Percentiles rank a stretch among this genome's conserved stretches.
Evolutionary conservation across 129 eudicot genomes (phyloP).

Genomic region (Oenanthe sinensis): DNA sequence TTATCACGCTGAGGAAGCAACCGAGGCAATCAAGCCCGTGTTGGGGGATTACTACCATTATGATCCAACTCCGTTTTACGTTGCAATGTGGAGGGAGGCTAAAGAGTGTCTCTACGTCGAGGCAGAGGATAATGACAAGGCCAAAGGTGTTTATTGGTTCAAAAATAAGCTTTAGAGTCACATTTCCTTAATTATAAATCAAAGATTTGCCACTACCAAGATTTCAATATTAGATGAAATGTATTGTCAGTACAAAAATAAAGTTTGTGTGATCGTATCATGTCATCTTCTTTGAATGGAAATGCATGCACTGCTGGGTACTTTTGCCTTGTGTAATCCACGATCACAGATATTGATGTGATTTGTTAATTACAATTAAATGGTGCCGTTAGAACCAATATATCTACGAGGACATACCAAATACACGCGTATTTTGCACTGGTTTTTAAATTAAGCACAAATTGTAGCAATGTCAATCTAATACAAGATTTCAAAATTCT

Average conservation of each 20-base stretch:
- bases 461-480: no score
- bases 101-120: constrained; percentile 29
- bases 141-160: constrained; percentile 36
- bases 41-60: constrained; percentile 27
- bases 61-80: constrained; percentile 26
- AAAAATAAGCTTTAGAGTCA: constrained; percentile 6
- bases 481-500: no score
- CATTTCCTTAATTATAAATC: not conserved
- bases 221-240: not conserved
- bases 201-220: not conserved
- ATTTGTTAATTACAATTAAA: not conserved
- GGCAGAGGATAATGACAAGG: constrained; percentile 23
- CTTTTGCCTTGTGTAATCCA: not conserved
- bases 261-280: not conserved
- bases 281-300: constrained; percentile 6
- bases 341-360: not conserved
- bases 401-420: no score
- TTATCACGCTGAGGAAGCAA: constrained; percentile 35
- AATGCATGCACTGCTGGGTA: constrained; percentile 2
- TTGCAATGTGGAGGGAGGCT: constrained; percentile 33
- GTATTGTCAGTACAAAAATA: not conserved
- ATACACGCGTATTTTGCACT: no score
- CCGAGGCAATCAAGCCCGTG: constrained; percentile 27
- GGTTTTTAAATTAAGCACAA: no score
- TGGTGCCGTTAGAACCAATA: no score